Conservation (phyloP, 2,329 filamentous ascomycete species). For the Berkeleyomyces basicola region DNA sequence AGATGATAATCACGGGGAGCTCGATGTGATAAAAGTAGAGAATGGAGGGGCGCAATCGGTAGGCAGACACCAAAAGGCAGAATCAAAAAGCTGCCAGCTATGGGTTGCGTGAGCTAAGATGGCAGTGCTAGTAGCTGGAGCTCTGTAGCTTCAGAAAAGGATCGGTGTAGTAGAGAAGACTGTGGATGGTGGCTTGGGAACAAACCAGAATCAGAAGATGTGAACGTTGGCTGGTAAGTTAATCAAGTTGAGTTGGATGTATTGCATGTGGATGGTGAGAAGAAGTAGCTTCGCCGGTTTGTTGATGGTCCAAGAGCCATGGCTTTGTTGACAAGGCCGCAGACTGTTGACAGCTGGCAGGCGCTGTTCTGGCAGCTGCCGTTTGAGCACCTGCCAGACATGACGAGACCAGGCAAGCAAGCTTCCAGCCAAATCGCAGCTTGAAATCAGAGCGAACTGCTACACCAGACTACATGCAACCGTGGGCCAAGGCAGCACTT, state of each 20-base stretch:
- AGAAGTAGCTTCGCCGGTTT: not conserved
- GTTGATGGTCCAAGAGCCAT: not conserved
- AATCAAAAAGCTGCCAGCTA: not conserved
- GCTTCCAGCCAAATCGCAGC: not conserved
- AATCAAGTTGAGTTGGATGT: not conserved
- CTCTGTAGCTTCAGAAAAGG: not conserved
- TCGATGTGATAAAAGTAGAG: not conserved
- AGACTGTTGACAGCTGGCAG: constrained; percentile 1
- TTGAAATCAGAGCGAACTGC: not conserved
- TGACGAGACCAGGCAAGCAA: not conserved
- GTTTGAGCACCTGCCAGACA: not conserved
- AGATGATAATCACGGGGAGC: not conserved
- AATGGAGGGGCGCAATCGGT: not conserved
- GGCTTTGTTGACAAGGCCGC: not conserved
- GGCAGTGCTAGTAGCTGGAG: not conserved
- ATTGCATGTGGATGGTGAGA: not conserved
- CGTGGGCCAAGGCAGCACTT: not conserved
- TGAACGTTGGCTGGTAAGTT: not conserved
- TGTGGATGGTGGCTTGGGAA: not conserved
- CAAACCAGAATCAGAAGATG: not conserved
- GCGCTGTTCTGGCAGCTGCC: not conserved
- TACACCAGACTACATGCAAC: not conserved
- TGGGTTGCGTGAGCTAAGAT: not conserved
- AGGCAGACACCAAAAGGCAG: not conserved
- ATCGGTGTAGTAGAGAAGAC: not conserved